Percentiles rank a stretch among this genome's conserved stretches.
Conservation (phyloP, 176 grass and related monocot genomes). For the Bonia amplexicaulis region DNA sequence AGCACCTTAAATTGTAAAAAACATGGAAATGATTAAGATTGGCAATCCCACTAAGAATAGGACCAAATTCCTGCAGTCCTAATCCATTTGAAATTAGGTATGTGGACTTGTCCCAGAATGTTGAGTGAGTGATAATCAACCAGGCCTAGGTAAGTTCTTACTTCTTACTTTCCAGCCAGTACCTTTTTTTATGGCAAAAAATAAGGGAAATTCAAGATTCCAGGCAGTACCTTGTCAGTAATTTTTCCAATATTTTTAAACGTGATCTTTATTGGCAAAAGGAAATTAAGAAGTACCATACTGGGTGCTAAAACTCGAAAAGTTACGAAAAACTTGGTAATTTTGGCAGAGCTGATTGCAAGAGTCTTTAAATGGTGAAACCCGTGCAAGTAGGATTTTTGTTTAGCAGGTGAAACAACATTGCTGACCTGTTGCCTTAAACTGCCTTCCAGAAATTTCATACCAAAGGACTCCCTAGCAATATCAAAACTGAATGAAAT, state of each 20-base stretch:
- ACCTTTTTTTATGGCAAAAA: not conserved
- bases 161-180: not conserved
- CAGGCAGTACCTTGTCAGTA: not conserved
- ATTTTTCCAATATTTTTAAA: not conserved
- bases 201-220: not conserved
- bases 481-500: constrained; percentile 12
- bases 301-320: not conserved
- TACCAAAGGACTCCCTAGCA: not conserved
- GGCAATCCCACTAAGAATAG: not conserved
- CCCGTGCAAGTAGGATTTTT: not conserved
- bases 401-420: not conserved
- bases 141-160: not conserved
- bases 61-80: not conserved
- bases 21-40: not conserved
- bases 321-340: not conserved
- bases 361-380: not conserved
- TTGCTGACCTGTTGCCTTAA: not conserved
- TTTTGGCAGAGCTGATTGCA: not conserved
- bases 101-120: not conserved
- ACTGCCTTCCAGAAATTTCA: not conserved
- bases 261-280: not conserved
- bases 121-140: not conserved
- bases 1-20: not conserved
- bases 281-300: not conserved
- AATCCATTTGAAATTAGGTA: not conserved